Evolutionary conservation across 345 rosid species (phyloP).

Genomic region (Triadica sebifera): DNA sequence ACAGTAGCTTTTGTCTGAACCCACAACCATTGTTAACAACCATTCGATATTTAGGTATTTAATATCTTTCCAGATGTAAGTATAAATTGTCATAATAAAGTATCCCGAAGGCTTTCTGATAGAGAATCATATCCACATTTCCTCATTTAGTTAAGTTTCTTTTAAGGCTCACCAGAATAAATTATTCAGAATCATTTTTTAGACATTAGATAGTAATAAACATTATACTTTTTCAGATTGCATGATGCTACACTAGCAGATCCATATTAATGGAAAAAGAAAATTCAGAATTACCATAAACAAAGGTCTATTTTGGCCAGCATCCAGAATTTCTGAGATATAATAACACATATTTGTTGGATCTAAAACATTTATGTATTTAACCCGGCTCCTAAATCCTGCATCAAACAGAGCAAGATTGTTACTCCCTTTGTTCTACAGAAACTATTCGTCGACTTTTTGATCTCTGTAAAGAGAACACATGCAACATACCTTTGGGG

Average conservation of each 20-base stretch:
- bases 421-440: not conserved
- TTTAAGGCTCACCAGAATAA: not conserved
- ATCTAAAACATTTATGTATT: slow-evolving; percentile 72
- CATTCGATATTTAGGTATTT: not conserved
- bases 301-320: slow-evolving; percentile 63
- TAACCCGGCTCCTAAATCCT: slow-evolving; percentile 94
- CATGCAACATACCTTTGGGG: slow-evolving; percentile 65
- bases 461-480: not conserved
- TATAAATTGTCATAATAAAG: not conserved
- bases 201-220: not conserved
- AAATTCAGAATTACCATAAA: slow-evolving; percentile 60
- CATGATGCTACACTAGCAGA: slow-evolving; percentile 1
- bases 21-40: too few relatives aligned
- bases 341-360: slow-evolving; percentile 74
- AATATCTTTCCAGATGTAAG: not conserved
- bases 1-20: too few relatives aligned
- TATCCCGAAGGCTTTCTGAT: not conserved
- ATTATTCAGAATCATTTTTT: not conserved
- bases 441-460: not conserved
- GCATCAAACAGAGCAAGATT: slow-evolving; percentile 36
- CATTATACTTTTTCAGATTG: not conserved
- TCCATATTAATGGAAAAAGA: not conserved
- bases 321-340: slow-evolving; percentile 86
- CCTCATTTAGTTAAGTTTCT: not conserved
- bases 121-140: not conserved